Conservation (phyloP, 768 basidiomycete species). For the Hericium rajendrae region DNA sequence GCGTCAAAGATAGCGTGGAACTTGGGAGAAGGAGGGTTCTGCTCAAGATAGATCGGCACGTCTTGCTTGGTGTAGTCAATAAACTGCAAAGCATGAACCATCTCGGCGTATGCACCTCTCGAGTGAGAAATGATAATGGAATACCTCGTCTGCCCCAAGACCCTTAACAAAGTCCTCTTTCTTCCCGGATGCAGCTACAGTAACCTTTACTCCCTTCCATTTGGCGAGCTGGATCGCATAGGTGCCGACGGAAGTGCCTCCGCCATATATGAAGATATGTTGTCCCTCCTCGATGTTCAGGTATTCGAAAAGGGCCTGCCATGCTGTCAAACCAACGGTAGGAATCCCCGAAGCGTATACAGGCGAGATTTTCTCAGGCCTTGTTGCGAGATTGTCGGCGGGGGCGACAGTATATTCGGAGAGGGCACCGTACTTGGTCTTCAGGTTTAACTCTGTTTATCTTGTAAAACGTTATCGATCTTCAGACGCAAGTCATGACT, state of each 20-base stretch:
- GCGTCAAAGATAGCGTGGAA: conserved; percentile 56
- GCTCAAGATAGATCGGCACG: conserved; percentile 34
- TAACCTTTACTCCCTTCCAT: conserved; percentile 45
- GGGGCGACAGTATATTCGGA: conserved; percentile 47
- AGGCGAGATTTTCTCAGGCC: conserved; percentile 42
- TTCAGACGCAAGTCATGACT: conserved; percentile 5
- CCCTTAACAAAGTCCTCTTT: conserved; percentile 49
- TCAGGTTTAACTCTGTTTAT: not conserved
- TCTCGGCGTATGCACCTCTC: not conserved
- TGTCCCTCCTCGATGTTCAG: conserved; percentile 39
- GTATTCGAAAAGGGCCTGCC: conserved; percentile 39
- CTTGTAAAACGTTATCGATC: not conserved
- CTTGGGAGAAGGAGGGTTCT: conserved; percentile 36
- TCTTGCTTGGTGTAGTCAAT: conserved; percentile 52
- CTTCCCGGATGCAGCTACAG: conserved; percentile 47
- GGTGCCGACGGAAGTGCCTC: conserved; percentile 58
- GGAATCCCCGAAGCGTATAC: conserved; percentile 53
- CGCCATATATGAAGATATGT: conserved; percentile 61
- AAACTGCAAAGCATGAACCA: conserved; percentile 23
- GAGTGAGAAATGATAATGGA: not conserved
- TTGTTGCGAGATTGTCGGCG: conserved; percentile 27
- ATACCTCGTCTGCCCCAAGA: conserved; percentile 59
- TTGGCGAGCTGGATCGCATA: conserved; percentile 70
- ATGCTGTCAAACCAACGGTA: conserved; percentile 49
- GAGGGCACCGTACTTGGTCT: conserved; percentile 36